Evolutionary conservation across 257 asterid species (phyloP).

Genomic region (Mentha longifolia): DNA sequence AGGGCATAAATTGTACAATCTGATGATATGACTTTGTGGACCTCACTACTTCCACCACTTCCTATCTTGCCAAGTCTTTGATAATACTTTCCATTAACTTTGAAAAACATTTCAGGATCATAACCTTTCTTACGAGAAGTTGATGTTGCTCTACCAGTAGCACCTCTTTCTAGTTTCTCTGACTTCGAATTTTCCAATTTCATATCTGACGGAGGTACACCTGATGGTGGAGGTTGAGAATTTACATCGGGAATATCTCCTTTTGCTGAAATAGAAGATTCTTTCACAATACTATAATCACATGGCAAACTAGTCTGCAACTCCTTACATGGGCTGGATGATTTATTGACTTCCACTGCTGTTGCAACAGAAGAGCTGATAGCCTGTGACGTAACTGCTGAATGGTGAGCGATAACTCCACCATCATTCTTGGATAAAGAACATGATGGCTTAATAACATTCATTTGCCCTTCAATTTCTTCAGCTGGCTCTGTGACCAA

Average conservation of each 20-base stretch:
- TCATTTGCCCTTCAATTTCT: conserved; percentile 44
- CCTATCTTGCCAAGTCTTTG: conserved; percentile 99
- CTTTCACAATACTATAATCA: conserved; percentile 38
- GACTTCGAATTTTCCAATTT: conserved; percentile 57
- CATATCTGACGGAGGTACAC: conserved; percentile 45
- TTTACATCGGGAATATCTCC: conserved; percentile 45
- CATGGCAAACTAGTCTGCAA: conserved; percentile 43
- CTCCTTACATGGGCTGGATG: conserved; percentile 37
- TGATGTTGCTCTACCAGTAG: conserved; percentile 63
- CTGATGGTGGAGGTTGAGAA: conserved; percentile 49
- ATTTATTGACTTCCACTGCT: conserved; percentile 41
- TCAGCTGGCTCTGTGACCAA: conserved; percentile 41
- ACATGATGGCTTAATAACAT: conserved; percentile 43
- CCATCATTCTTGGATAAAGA: conserved; percentile 46
- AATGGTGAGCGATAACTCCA: conserved; percentile 42
- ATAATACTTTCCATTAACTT: conserved; percentile 92
- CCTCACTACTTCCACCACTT: conserved; percentile 99
- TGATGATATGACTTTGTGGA: conserved; percentile 95
- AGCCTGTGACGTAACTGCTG: conserved; percentile 42
- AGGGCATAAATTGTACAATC: conserved; percentile 92
- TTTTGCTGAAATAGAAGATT: conserved; percentile 37
- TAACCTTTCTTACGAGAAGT: conserved; percentile 77
- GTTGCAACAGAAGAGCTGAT: conserved; percentile 41
- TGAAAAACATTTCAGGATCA: conserved; percentile 89
- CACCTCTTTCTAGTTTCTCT: conserved; percentile 64